Evolutionary conservation across 306 rosid genomes (phyloP).

Genomic region (Luffa aegyptiaca): DNA sequence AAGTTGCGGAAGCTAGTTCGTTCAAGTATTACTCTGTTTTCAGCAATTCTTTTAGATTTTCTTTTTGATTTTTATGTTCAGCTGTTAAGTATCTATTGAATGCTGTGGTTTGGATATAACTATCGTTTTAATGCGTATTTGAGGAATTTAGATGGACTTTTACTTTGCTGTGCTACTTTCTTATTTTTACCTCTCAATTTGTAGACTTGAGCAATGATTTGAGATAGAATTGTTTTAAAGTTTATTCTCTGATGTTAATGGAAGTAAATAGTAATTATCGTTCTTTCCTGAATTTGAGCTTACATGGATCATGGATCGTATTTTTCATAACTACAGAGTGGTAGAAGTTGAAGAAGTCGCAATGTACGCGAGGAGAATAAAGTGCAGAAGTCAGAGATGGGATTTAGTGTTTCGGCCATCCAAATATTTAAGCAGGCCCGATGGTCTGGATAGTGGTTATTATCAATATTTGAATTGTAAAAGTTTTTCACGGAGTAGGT

Average conservation of each 20-base stretch:
- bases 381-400: slow-evolving; percentile 60
- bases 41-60: background rate
- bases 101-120: background rate
- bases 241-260: background rate
- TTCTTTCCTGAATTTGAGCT: slow-evolving; percentile 1
- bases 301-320: background rate
- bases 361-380: slow-evolving; percentile 74
- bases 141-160: background rate
- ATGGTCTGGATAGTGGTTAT: slow-evolving; percentile 21
- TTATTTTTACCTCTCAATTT: background rate
- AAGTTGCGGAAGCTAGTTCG: background rate
- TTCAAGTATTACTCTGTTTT: background rate
- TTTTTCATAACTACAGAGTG: background rate
- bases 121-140: background rate
- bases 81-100: background rate
- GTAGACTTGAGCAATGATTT: background rate
- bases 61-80: background rate
- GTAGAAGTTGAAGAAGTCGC: slow-evolving; percentile 27
- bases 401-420: slow-evolving; percentile 41
- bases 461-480: slow-evolving; percentile 28
- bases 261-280: background rate
- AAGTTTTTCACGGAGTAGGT: slow-evolving; percentile 15
- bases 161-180: background rate
- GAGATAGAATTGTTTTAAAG: background rate
- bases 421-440: slow-evolving; percentile 38